Base-by-base conservation (phyloP, 2,329 filamentous ascomycete genomes). In the Verticillium longisporum region DNA sequence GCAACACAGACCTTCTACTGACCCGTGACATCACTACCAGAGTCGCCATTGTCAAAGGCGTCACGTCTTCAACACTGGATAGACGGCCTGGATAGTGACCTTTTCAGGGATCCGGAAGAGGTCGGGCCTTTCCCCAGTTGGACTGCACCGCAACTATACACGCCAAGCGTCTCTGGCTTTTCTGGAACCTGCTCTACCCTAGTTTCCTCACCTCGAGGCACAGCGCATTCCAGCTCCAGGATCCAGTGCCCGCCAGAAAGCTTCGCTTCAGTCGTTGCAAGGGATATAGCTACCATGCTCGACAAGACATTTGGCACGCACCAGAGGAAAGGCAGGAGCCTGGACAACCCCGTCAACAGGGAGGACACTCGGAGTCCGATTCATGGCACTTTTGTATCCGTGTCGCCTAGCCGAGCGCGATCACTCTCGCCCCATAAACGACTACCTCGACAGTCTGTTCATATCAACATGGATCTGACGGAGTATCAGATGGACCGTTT, bases 401-500 rank as follows among this genome's bases (percentile, higher is more conserved):
- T 74, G 3, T 74, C 76, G 14, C 63, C 69, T 1, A 63, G 60
- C 13, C 69, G 73, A 58, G 68, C 75, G 45, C 71, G 69, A 18
- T 75, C 75, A 1, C 68, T 70, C 2, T 76, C 78, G 4, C 73
- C 72, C 4, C 70, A 67, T 45, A 72, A 74, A 59, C 70, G 72
- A 1, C 66, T 67, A 21, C 60, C 65, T 18, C 71, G 75, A 21
- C 73, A 77, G 55, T 75, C 75, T 2, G 70, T 82, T 21, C 75
- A 78, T 45, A 74, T 82, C 34, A 77, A 78, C 31, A 73, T 82
- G 65, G 80, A 80, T 63, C 64, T 82, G 60, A 82, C 79, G 4
- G 77, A 81, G 55, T 75, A 73, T 0, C 78, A 82, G 62, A 76
- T 82, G 72, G 76, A 81, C 61, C 78, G 73, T 62, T 71, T 82